Evolutionary conservation across 108 stramenopile species (phyloP).

Genomic region (Cylindrotheca closterium): DNA sequence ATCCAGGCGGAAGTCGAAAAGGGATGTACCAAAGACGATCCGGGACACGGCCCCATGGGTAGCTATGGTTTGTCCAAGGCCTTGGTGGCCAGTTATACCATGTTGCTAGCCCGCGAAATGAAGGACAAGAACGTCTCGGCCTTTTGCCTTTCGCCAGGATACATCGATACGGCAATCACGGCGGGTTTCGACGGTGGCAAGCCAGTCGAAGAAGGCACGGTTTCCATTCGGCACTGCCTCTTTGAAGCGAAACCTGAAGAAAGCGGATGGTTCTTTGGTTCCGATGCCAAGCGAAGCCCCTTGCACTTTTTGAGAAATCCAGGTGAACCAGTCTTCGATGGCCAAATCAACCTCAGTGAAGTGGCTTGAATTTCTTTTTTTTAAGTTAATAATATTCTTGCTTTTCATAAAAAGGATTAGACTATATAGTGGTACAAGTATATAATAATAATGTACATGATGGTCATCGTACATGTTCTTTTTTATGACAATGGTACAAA

Average conservation of each 20-base stretch:
- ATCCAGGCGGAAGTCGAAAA: constrained; percentile 32
- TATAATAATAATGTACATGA: too few species aligned
- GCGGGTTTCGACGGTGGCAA: constrained; percentile 42
- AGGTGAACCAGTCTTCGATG: constrained; percentile 64
- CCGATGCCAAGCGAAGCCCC: constrained; percentile 50
- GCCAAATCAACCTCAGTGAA: constrained; percentile 1
- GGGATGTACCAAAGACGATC: constrained; percentile 26
- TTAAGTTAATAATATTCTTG: too few species aligned
- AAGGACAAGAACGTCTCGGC: constrained; percentile 32
- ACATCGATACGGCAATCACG: constrained; percentile 63
- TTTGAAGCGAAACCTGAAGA: constrained; percentile 40
- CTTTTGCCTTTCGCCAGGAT: constrained; percentile 53
- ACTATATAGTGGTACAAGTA: too few species aligned
- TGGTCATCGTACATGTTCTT: too few species aligned
- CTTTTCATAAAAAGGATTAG: too few species aligned
- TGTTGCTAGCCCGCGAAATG: constrained; percentile 39
- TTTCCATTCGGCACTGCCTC: constrained; percentile 35
- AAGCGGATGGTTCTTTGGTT: constrained; percentile 62
- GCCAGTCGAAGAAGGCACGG: constrained; percentile 53
- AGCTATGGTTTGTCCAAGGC: constrained; percentile 56
- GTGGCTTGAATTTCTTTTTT: too few species aligned
- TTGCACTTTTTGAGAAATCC: constrained; percentile 61
- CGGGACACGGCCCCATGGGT: not conserved
- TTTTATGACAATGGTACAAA: too few species aligned
- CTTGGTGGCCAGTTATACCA: constrained; percentile 48